phyloP scores from a whole-genome alignment of 441 rosid species.

The Biscutella laevigata region DNA sequence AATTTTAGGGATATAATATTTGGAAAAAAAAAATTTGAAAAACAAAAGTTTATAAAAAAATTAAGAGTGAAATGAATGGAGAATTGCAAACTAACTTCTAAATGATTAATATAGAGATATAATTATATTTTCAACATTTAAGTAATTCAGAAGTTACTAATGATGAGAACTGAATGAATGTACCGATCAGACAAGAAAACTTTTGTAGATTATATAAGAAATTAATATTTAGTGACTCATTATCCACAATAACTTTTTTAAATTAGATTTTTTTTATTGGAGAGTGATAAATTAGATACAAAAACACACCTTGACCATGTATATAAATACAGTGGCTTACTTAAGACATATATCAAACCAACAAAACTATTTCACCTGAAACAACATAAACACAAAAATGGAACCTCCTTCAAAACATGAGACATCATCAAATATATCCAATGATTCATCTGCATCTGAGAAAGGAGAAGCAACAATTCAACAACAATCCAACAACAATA shows the following conservation, averaged over 20 bases:
- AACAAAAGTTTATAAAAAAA: too few relatives aligned
- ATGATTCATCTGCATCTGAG: conserved; percentile 21
- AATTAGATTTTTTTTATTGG: not conserved
- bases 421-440: conserved; percentile 13
- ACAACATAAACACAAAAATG: conserved; percentile 8
- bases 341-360: conserved; percentile 10
- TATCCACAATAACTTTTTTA: conserved; percentile 2
- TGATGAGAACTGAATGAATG: not conserved
- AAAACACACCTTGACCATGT: conserved; percentile 11
- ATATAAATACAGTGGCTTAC: conserved; percentile 11
- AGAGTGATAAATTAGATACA: conserved; percentile 2
- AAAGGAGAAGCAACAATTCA: conserved; percentile 17
- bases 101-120: too few relatives aligned
- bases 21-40: too few relatives aligned
- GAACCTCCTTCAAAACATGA: conserved; percentile 11
- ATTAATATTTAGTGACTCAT: conserved; percentile 21
- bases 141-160: not conserved
- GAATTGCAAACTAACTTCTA: too few relatives aligned
- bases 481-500: conserved; percentile 8
- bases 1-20: too few relatives aligned
- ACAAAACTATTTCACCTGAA: conserved; percentile 20
- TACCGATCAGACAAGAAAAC: conserved; percentile 1
- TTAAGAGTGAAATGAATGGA: too few relatives aligned
- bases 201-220: not conserved
- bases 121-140: not conserved